A percentile compares a stretch with the other conserved stretches of the same genome.
Evolutionary conservation across 2,329 filamentous ascomycete species (phyloP).

Genomic region (Trichoderma sp.): DNA sequence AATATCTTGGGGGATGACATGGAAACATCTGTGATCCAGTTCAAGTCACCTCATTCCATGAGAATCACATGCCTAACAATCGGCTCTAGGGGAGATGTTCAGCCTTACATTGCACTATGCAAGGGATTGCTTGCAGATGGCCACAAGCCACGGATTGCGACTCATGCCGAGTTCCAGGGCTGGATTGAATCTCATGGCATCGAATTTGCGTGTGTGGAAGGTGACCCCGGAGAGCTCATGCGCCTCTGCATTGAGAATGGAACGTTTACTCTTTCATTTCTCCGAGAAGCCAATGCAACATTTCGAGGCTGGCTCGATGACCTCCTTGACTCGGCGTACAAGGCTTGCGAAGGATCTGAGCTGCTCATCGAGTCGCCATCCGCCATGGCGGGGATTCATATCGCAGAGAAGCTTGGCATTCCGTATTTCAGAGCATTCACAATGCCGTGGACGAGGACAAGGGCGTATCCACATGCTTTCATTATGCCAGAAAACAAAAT

Average conservation of each 20-base stretch:
- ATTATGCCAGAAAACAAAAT: constrained; percentile 89
- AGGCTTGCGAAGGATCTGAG: constrained; percentile 80
- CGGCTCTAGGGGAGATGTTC: constrained; percentile 90
- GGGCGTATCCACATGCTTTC: constrained; percentile 95
- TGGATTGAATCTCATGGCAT: constrained; percentile 95
- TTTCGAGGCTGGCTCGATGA: constrained; percentile 96
- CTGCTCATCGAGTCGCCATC: constrained; percentile 92
- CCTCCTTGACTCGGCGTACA: constrained; percentile 76
- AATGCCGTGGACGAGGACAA: constrained; percentile 97
- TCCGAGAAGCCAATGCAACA: constrained; percentile 79
- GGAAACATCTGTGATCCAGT: constrained; percentile 81
- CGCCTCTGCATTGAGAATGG: constrained; percentile 93
- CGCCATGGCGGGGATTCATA: constrained; percentile 96
- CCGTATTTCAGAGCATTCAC: constrained; percentile 97
- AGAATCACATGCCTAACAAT: constrained; percentile 92
- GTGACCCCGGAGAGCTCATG: constrained; percentile 93
- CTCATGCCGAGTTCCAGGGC: constrained; percentile 80
- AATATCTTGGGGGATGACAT: constrained; percentile 88
- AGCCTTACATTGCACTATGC: constrained; percentile 95
- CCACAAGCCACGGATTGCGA: constrained; percentile 82
- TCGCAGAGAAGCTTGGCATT: constrained; percentile 86
- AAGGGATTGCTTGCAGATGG: constrained; percentile 86
- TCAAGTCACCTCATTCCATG: constrained; percentile 78
- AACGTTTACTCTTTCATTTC: constrained; percentile 90
- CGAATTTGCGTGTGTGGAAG: constrained; percentile 82